These are phyloP conservation scores for Escovopsis weberi DNA, from an alignment of 2,329 filamentous ascomycete species.

Conservation along the genomic window DNA sequence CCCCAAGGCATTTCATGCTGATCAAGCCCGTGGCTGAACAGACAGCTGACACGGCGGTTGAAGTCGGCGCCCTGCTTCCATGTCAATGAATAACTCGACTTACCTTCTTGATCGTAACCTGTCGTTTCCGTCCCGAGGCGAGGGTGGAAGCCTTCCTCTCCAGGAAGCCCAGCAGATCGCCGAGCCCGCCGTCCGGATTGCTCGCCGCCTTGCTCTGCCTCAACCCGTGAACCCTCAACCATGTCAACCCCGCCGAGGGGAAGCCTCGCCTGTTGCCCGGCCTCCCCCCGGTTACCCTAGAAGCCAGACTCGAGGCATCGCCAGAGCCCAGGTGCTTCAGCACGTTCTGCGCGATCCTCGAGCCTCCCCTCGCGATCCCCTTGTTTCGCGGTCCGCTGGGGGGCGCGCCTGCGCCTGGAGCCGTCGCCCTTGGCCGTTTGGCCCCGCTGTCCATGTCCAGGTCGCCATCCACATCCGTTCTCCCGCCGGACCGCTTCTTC, in stretches of 20 bases:
- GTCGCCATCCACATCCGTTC: slow-evolving; percentile 41
- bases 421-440: slow-evolving; percentile 17
- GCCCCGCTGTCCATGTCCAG: slow-evolving; percentile 38
- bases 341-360: slow-evolving; percentile 28
- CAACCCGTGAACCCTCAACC: slow-evolving; percentile 44
- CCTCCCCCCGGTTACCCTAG: slow-evolving; percentile 19
- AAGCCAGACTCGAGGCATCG: slow-evolving; percentile 17
- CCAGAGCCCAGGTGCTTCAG: slow-evolving; percentile 26
- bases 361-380: slow-evolving; percentile 14
- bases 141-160: slow-evolving; percentile 53
- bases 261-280: slow-evolving; percentile 11
- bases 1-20: slow-evolving; percentile 2
- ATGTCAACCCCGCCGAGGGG: slow-evolving; percentile 13
- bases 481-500: slow-evolving; percentile 30
- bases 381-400: slow-evolving; percentile 18
- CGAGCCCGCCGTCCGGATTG: slow-evolving; percentile 52
- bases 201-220: slow-evolving; percentile 51
- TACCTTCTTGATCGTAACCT: slow-evolving; percentile 64
- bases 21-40: slow-evolving; percentile 2
- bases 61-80: slow-evolving; percentile 13
- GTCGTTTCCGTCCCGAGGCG: slow-evolving; percentile 28
- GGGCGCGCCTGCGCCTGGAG: slow-evolving; percentile 14
- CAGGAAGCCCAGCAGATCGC: slow-evolving; percentile 50
- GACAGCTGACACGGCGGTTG: slow-evolving; percentile 5
- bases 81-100: slow-evolving; percentile 30